Percentiles rank a stretch among this genome's conserved stretches.
These are phyloP conservation scores for Croton setiger DNA, from an alignment of 441 rosid species.

Conservation along the genomic window DNA sequence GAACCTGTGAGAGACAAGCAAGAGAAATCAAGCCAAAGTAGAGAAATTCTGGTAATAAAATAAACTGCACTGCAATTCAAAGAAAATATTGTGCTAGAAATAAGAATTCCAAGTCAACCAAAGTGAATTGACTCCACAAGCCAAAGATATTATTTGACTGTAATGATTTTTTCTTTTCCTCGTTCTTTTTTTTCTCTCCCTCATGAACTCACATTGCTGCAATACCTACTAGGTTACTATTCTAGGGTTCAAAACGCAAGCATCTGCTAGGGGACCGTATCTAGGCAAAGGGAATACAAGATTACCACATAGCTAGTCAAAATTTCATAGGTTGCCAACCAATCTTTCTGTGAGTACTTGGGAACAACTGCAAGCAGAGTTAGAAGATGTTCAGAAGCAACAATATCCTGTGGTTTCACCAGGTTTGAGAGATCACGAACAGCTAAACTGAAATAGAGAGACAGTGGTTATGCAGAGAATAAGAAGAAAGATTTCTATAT, in stretches of 20 bases:
- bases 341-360: conserved; percentile 95
- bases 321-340: conserved; percentile 91
- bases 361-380: conserved; percentile 91
- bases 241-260: background rate
- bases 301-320: conserved; percentile 89
- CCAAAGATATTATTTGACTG: background rate
- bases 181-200: background rate
- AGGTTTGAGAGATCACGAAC: conserved; percentile 95
- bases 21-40: conserved; percentile 19
- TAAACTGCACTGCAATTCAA: conserved; percentile 4
- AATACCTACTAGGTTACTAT: background rate
- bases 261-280: background rate
- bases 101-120: conserved; percentile 2
- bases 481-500: background rate
- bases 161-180: background rate
- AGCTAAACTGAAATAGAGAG: conserved; percentile 73
- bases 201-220: background rate
- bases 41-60: background rate
- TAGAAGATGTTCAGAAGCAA: conserved; percentile 74
- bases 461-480: conserved; percentile 22
- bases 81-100: conserved; percentile 1
- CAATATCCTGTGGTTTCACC: conserved; percentile 89
- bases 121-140: conserved; percentile 10
- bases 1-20: conserved; percentile 57
- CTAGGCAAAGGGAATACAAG: background rate